Conservation (phyloP, 2,329 filamentous ascomycete species). For the Aspergillus quadrilineatus region DNA sequence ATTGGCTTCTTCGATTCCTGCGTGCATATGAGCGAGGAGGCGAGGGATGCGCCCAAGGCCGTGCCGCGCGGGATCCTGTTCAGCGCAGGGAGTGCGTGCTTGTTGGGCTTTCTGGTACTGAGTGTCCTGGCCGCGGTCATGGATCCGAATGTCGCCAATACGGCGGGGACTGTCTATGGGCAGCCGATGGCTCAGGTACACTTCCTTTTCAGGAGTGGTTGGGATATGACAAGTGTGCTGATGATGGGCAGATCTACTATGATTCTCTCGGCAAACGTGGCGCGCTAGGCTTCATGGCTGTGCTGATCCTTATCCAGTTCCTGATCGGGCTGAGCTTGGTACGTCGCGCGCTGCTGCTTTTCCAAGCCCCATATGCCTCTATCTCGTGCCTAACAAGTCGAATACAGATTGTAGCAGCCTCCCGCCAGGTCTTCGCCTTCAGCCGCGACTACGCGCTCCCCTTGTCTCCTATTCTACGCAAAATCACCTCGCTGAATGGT, state of each 20-base stretch:
- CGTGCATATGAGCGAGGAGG: constrained; percentile 62
- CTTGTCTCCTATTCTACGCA: constrained; percentile 58
- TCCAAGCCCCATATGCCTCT: too few relatives aligned
- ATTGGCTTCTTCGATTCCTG: constrained; percentile 56
- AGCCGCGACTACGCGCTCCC: constrained; percentile 62
- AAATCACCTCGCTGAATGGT: constrained; percentile 55
- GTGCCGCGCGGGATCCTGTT: constrained; percentile 62
- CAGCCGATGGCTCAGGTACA: constrained; percentile 57
- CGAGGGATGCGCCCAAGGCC: constrained; percentile 58
- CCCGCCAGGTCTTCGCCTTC: constrained; percentile 63
- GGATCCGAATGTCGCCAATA: constrained; percentile 50
- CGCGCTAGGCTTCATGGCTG: constrained; percentile 58
- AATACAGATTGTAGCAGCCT: constrained; percentile 54
- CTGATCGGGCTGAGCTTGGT: constrained; percentile 60
- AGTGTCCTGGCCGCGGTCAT: constrained; percentile 61
- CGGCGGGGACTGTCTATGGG: constrained; percentile 53
- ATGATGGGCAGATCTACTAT: constrained; percentile 48
- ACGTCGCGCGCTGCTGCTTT: neutral
- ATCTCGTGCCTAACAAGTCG: neutral
- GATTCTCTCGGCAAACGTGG: constrained; percentile 61
- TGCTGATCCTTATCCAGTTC: constrained; percentile 62
- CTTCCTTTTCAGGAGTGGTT: neutral
- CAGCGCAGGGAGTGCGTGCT: constrained; percentile 51
- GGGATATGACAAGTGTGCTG: neutral
- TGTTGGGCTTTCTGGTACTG: constrained; percentile 58